Conservation (phyloP, 2,329 filamentous ascomycete species). For the Diaporthe sp. region DNA sequence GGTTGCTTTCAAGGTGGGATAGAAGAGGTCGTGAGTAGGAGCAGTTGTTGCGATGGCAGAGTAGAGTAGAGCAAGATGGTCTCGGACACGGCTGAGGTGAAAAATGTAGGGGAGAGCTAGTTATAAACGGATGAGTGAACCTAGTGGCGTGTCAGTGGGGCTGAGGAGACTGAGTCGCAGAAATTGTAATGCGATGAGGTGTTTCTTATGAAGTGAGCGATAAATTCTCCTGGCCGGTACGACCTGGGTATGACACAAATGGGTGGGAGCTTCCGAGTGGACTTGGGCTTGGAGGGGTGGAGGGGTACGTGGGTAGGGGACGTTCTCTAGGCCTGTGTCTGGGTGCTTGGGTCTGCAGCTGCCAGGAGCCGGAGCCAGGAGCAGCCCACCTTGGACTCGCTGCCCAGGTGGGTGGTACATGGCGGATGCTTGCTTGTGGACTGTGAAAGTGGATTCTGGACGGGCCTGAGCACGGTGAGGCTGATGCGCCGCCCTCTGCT, state of each 20-base stretch:
- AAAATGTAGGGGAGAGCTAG: slow-evolving; percentile 26
- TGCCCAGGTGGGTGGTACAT: not conserved
- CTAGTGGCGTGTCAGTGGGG: slow-evolving; percentile 38
- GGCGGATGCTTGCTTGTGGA: slow-evolving; percentile 11
- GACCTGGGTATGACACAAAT: slow-evolving; percentile 22
- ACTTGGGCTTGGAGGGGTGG: slow-evolving; percentile 25
- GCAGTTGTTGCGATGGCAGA: not conserved
- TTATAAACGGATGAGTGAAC: slow-evolving; percentile 36
- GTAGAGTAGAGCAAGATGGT: slow-evolving; percentile 28
- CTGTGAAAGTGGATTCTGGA: slow-evolving; percentile 17
- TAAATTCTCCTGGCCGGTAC: slow-evolving; percentile 38
- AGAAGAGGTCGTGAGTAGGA: not conserved
- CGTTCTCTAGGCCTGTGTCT: slow-evolving; percentile 5
- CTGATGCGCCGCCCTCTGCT: not conserved
- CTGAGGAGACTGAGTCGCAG: slow-evolving; percentile 35
- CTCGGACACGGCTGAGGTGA: slow-evolving; percentile 21
- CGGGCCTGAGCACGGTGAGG: slow-evolving; percentile 16
- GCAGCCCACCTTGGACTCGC: not conserved
- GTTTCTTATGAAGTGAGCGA: slow-evolving; percentile 40
- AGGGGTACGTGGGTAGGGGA: slow-evolving; percentile 31
- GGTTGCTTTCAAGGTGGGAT: slow-evolving; percentile 3
- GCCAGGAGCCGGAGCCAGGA: not conserved
- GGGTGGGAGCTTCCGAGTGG: slow-evolving; percentile 26
- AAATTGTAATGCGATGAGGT: slow-evolving; percentile 40
- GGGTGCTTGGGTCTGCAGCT: slow-evolving; percentile 1